Base-by-base conservation (phyloP, 192 early-diverging fungal genomes). In the Backusella mclennaniae region DNA sequence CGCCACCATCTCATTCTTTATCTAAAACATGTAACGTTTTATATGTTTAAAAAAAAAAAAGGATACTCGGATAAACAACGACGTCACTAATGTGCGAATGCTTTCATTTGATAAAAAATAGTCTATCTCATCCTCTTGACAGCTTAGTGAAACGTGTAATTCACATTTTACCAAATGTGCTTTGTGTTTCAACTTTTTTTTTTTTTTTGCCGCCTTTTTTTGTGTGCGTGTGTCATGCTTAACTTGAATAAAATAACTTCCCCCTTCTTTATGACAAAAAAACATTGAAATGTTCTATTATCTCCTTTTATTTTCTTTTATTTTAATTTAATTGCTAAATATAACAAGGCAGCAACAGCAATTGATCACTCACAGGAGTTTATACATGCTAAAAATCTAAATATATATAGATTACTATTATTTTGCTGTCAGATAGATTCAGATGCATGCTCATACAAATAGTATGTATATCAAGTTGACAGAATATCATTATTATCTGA, bases 271-370 rank as follows among this genome's bases (percentile, higher is more conserved):
- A 56, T 21, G 19, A 21, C 21, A 21, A n/a, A 21, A n/a, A 53
- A 44, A 44, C 42, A 17, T 63, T 12, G 56, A 63, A 26, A 29
- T 63, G 26, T 63, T 63, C 56, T 1, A 29, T 63, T 63, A 29
- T 63, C 56, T 31, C 56, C 56, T 63, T 63, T 26, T 29, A 9
- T 14, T 63, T 33, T 33, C 0, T 33, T 49, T 7, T 63, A 29
- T 63, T 63, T 63, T 63, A 63, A 63, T 63, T 63, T 63, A 63
- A 29, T 19, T 49, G 19, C 46, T 49, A 49, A 49, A 49, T 63
- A 63, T 14, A 63, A 29, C 26, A 63, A 63, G 23, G n/a, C 46
- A 49, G 6, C 46, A 56, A 56, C n/a, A 11, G 23, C 23, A 21
- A 29, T 63, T 29, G 26, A 26, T 12, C 26, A 63, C 12, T 63